Percentiles rank a stretch among this genome's conserved stretches.
Evolutionary conservation across 495 filamentous ascomycete genomes (phyloP).

Genomic region (Penicillium flavigenum): DNA sequence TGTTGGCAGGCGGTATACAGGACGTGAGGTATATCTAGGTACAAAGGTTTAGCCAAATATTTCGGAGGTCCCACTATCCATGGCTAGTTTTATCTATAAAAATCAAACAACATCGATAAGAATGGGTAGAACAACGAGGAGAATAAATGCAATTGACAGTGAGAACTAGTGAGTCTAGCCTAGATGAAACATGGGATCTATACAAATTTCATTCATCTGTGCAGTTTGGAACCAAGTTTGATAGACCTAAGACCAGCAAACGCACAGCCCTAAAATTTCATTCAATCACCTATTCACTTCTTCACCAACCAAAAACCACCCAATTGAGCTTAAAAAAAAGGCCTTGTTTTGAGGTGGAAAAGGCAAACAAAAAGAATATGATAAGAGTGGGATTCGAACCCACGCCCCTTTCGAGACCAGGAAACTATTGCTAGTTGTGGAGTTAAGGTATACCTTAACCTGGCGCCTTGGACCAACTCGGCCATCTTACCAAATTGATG

Average conservation of each 20-base stretch:
- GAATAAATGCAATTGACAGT: not conserved
- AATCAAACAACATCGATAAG: not conserved
- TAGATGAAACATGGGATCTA: too few relatives aligned
- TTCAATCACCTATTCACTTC: not conserved
- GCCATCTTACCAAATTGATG: conserved; percentile 26
- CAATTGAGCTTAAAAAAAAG: not conserved
- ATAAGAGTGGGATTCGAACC: conserved; percentile 44
- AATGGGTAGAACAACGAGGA: not conserved
- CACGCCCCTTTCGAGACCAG: conserved; percentile 26
- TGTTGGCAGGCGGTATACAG: too few relatives aligned
- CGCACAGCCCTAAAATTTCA: not conserved
- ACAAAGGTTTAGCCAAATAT: too few relatives aligned
- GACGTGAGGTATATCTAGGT: too few relatives aligned
- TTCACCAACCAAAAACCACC: not conserved
- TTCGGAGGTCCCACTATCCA: too few relatives aligned
- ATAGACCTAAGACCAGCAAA: not conserved
- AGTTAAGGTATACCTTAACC: conserved; percentile 35
- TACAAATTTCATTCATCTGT: too few relatives aligned
- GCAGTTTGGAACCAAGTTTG: not conserved
- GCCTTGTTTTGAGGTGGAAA: not conserved
- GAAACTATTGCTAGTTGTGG: conserved; percentile 11
- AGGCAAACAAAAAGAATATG: conserved; percentile 18
- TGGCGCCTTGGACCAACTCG: conserved; percentile 37
- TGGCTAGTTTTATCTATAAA: not conserved
- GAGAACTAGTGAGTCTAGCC: too few relatives aligned